A percentile compares a stretch with the other conserved stretches of the same genome.
Conservation (phyloP, 2,329 filamentous ascomycete genomes). For the Mollisiaceae sp. region DNA sequence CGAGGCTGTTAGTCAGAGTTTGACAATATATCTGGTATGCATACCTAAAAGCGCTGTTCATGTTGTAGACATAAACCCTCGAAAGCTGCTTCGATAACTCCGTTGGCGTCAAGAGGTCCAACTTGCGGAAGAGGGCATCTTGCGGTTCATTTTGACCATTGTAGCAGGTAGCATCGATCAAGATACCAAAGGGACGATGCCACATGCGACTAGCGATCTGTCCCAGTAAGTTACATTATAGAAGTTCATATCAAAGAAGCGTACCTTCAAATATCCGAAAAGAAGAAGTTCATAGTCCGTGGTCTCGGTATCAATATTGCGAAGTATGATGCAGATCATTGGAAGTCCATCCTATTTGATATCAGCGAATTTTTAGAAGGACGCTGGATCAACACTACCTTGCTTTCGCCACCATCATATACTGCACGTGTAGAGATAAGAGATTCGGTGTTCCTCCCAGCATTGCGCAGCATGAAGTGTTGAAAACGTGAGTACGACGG, state of each 20-base stretch:
- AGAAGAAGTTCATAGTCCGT: constrained; percentile 70
- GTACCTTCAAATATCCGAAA: constrained; percentile 70
- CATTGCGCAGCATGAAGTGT: constrained; percentile 74
- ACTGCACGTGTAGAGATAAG: constrained; percentile 68
- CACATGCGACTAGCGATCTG: constrained; percentile 72
- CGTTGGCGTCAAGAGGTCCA: constrained; percentile 65
- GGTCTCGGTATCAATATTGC: constrained; percentile 68
- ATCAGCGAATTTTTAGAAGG: constrained; percentile 16
- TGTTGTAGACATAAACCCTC: constrained; percentile 72
- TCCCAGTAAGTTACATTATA: constrained; percentile 15
- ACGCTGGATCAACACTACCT: constrained; percentile 46
- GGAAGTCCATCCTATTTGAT: constrained; percentile 64
- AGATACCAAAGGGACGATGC: constrained; percentile 70
- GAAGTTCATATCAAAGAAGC: constrained; percentile 20
- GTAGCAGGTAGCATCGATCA: constrained; percentile 74
- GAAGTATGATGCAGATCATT: constrained; percentile 71
- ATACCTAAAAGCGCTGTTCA: constrained; percentile 72
- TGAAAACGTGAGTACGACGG: constrained; percentile 71
- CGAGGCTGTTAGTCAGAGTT: constrained; percentile 46
- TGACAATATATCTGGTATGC: constrained; percentile 62
- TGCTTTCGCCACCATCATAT: constrained; percentile 74
- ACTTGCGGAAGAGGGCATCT: constrained; percentile 67
- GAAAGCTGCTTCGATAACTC: constrained; percentile 64
- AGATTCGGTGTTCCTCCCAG: constrained; percentile 67
- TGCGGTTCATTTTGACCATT: constrained; percentile 69